Base-by-base conservation (phyloP, 2,329 filamentous ascomycete species). In the Fusarium sp. region DNA sequence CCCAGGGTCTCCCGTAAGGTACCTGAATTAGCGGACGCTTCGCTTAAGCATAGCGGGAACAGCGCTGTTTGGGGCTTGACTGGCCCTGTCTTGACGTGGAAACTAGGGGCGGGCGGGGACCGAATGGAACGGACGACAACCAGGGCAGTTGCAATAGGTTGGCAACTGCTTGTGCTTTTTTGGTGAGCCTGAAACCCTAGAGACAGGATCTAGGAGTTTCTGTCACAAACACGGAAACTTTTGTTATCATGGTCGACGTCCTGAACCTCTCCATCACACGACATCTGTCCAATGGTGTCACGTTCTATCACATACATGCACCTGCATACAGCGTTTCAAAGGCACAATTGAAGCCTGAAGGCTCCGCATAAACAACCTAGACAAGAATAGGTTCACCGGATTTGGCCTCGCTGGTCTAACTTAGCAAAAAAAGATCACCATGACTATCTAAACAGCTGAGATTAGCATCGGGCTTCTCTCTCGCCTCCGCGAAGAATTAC, bases 11-110 rank as follows among this genome's bases (percentile, higher is more conserved):
- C 48, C 60, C 48, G 55, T 59, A 56, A 33, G 40, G 60, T 64
- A 44, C 59, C 60, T 65, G 30, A 37, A 59, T 62, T 70, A 67
- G 69, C 64, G 67, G 71, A 48, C 58, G 63, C 74, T 69, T 76
- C 74, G 74, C 74, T 76, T 76, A 76, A 73, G 69, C 70, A 69
- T 67, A 70, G 73, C 73, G 70, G 74, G 71, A 67, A 73, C 61
- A 46, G 71, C 45, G 64, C 63, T 67, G 66, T 75, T 76, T 75
- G 73, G 72, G 73, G 66, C 73, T 69, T 60, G 56, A 63, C 50
- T 69, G 61, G 27, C 60, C 38, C 53, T 30, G 33, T 38, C 40
- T 30, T 60, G 58, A 57, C 58, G 45, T 37, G 32, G 14, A 27
- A 40, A 26, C 44, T 50, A 37, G 48, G 48, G 42, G 41, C 27